phyloP scores from a whole-genome alignment of 495 filamentous ascomycete species.

The Delitschia confertaspora region DNA sequence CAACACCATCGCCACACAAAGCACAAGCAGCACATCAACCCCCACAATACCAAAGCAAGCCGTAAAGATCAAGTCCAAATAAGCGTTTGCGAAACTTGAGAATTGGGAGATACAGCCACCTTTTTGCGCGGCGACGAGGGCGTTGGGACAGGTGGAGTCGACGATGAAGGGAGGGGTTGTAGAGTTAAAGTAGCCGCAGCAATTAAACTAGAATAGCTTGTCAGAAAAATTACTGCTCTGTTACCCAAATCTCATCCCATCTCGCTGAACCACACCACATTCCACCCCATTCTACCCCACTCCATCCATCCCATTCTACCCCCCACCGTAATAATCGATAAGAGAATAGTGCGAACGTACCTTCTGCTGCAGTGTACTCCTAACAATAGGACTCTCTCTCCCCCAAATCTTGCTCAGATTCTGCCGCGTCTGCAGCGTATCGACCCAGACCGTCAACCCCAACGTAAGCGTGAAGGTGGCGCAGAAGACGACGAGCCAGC shows the following conservation, averaged over 20 bases:
- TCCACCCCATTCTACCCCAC: not conserved
- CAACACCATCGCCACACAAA: constrained; percentile 58
- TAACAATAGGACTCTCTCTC: constrained; percentile 41
- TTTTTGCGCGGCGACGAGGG: constrained; percentile 55
- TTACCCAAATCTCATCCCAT: not conserved
- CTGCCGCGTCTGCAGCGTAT: constrained; percentile 53
- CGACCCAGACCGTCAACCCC: constrained; percentile 60
- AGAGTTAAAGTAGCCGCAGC: constrained; percentile 65
- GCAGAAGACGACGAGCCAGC: constrained; percentile 51
- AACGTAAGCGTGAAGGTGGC: constrained; percentile 54
- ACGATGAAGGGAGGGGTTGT: constrained; percentile 54
- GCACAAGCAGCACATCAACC: constrained; percentile 53
- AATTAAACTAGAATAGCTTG: constrained; percentile 47
- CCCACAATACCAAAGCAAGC: constrained; percentile 66
- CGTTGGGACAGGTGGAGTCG: constrained; percentile 52
- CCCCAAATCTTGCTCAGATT: constrained; percentile 50
- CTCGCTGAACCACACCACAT: not conserved
- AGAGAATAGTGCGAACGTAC: constrained; percentile 37
- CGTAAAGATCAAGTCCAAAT: constrained; percentile 64
- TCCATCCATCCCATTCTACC: not conserved
- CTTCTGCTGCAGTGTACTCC: constrained; percentile 56
- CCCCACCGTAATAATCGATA: not conserved
- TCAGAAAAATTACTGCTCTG: not conserved
- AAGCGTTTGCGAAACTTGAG: constrained; percentile 54
- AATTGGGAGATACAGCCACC: constrained; percentile 56